Evolutionary conservation across 1,139 yeast genomes (phyloP).

Genomic region (Suhomyces bolitotheri): DNA sequence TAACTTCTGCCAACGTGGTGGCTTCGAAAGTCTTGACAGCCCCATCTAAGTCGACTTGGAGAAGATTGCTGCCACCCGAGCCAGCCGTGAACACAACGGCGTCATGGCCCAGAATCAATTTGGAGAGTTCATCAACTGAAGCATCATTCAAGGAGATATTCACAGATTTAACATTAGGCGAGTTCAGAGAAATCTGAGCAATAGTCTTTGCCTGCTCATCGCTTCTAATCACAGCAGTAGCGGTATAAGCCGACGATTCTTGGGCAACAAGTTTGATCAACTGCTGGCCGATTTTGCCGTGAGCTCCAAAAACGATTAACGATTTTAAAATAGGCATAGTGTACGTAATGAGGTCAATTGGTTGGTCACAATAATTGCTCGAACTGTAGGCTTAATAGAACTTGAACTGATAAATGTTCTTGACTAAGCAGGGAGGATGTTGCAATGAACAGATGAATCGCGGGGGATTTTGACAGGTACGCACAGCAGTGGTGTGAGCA

Average conservation of each 20-base stretch:
- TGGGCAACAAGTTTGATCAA: conserved; percentile 29
- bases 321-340: conserved; percentile 8
- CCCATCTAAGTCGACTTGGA: conserved; percentile 62
- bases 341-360: background rate
- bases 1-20: conserved; percentile 43
- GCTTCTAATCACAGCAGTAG: conserved; percentile 55
- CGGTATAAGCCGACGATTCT: conserved; percentile 26
- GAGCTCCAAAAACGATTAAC: conserved; percentile 54
- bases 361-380: background rate
- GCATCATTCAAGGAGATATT: conserved; percentile 41
- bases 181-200: conserved; percentile 25
- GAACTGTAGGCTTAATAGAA: background rate
- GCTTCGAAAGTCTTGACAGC: conserved; percentile 62
- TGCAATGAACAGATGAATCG: no score
- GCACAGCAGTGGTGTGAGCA: background rate
- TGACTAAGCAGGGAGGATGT: no score
- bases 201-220: conserved; percentile 42
- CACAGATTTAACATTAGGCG: conserved; percentile 37
- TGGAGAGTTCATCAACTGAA: conserved; percentile 33
- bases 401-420: background rate
- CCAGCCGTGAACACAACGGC: conserved; percentile 67
- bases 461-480: no score
- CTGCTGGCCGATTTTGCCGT: conserved; percentile 57
- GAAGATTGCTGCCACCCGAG: conserved; percentile 56
- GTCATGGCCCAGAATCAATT: conserved; percentile 47